Conservation (phyloP, 352 stramenopile genomes). For the Globisporangium abappressorium region DNA sequence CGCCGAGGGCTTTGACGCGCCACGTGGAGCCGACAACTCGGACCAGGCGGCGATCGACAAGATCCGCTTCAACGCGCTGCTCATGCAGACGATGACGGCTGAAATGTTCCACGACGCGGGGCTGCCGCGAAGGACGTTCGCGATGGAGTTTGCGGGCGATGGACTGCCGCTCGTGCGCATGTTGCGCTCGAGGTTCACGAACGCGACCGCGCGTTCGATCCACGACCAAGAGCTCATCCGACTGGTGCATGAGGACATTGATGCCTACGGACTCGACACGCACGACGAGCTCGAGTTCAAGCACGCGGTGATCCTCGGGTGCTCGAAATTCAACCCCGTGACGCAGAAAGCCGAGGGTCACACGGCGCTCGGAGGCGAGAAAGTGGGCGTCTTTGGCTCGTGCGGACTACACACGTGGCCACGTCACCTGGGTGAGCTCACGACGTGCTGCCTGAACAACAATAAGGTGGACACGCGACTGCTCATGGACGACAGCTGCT, state of each 20-base stretch:
- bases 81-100: slow-evolving; percentile 52
- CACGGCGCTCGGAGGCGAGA: slow-evolving; percentile 50
- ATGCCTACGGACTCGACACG: slow-evolving; percentile 28
- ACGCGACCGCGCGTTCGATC: slow-evolving; percentile 40
- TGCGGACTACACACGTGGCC: slow-evolving; percentile 70
- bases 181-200: slow-evolving; percentile 56
- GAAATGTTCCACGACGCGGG: slow-evolving; percentile 49
- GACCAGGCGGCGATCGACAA: slow-evolving; percentile 43
- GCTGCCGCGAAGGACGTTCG: slow-evolving; percentile 45
- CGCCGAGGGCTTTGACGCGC: slow-evolving; percentile 56
- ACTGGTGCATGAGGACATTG: slow-evolving; percentile 51
- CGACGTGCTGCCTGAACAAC: slow-evolving; percentile 56
- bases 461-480: slow-evolving; percentile 36
- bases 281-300: slow-evolving; percentile 42
- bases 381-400: slow-evolving; percentile 63
- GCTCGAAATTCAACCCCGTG: slow-evolving; percentile 50
- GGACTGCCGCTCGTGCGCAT: slow-evolving; percentile 49
- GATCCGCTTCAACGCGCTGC: slow-evolving; percentile 54
- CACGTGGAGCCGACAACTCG: slow-evolving; percentile 46
- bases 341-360: slow-evolving; percentile 55
- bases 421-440: slow-evolving; percentile 39
- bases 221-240: slow-evolving; percentile 59
- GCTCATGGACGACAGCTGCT: slow-evolving; percentile 65
- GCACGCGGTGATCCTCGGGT: slow-evolving; percentile 69
- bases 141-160: slow-evolving; percentile 43